Evolutionary conservation across 2,329 filamentous ascomycete genomes (phyloP), one percentile per base, ranked within the genome.

Genomic region (Hypoxylon sp.): DNA sequence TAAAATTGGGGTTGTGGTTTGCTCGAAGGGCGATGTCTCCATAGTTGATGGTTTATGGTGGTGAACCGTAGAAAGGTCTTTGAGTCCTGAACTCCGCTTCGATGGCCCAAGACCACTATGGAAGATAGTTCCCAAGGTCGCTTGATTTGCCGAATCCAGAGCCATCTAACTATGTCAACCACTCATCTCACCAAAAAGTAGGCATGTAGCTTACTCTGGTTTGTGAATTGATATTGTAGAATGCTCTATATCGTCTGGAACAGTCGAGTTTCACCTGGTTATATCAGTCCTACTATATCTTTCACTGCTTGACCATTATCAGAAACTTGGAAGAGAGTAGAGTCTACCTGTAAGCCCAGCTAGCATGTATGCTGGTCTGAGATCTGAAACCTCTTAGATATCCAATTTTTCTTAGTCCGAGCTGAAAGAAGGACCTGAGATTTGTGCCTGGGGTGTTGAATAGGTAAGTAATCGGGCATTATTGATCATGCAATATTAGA

Each of bases 161-260:
- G 41, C 30, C 23, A 32, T 52, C 30, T 56, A 46, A 25, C 34
- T 52, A 53, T 61, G 47, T 34, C 29, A 48, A 48, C 27, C 30
- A 50, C 23, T 11, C 30, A 12, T 5, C 16, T 29, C 11, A 56
- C 53, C 41, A 34, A 46, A 27, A 27, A 47, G 53, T 37, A 46
- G n/a, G 19, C 32, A 53, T 19, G 32, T 45, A 21, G 54, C 14
- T 34, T 19, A 43, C 50, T 51, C 51, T 60, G 39, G 21, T 12
- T 46, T 23, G 43, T 34, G 4, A 12, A 46, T 39, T 16, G 50
- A 37, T 29, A 45, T 51, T 25, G 29, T 21, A 45, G 53, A 37
- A 56, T 41, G 45, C 9, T 39, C 11, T 50, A 46, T 51, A 29
- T 60, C 27, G 62, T 6, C 50, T 55, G 4, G 51, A 50, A 57